Evolutionary conservation across 208 protist genomes (phyloP), one percentile per base, ranked within the genome.

Genomic region (Wallacemonas sp.): DNA sequence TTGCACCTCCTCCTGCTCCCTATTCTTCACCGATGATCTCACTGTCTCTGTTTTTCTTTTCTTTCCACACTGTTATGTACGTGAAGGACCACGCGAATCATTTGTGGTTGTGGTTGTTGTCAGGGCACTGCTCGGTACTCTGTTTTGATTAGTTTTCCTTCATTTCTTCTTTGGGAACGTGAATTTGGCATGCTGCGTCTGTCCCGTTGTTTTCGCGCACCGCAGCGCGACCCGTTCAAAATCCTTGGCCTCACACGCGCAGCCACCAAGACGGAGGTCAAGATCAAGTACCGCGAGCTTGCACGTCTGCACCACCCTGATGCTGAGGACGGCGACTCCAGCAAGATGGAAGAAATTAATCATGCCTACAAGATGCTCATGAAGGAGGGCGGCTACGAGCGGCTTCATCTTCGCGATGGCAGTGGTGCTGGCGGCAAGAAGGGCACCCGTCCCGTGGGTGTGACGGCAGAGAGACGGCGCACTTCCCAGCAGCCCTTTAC

Each of bases 271-370:
- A 68, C 85, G 26, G 78, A 94, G 57, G 80, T 96, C 32, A 96
- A 96, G 62, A 85, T 70, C 54, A 84, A 83, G 46, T 96, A 90
- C 47, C 81, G 85, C 19, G 85, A 96, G 57, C 84, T 96, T 11
- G 88, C 88, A 6, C 75, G 87, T n/a, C 39, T 81, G n/a, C 77
- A 90, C 64, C 91, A 96, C 72, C 91, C 88, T 0, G 91, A 96
- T 61, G 73, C 80, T 1, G 74, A 78, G 41, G 55, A 71, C 1
- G 88, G 85, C n/a, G 78, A 94, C 54, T 78, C 71, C 17, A 61
- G 48, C 11, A 83, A 82, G 64, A 95, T 96, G 84, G 85, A 95
- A 66, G 66, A 87, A 54, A 72, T 94, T 14, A 94, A 94, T 54
- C 85, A 90, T 41, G 88, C 88, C n/a, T 92, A 94, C 66, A 94